These are phyloP conservation scores for Vaccinium myrtillus DNA, from an alignment of 148 eudicot genomes.

Conservation along the genomic window DNA sequence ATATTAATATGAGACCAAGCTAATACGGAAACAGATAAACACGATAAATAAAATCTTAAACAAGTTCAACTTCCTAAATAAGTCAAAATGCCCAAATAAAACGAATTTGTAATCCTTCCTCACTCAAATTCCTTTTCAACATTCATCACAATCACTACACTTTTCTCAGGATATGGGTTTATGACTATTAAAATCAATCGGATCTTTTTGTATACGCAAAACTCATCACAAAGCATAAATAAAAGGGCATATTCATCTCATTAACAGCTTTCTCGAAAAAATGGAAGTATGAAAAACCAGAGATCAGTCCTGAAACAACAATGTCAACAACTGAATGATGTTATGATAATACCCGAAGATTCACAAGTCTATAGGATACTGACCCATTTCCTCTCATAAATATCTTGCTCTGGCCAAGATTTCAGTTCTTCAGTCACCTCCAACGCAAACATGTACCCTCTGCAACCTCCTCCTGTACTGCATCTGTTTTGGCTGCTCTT, in stretches of 20 bases:
- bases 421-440: slow-evolving; percentile 28
- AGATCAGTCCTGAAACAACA: not conserved
- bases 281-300: not conserved
- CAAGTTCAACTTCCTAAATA: not conserved
- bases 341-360: not conserved
- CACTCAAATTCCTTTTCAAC: not conserved
- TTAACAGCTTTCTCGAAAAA: not conserved
- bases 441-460: slow-evolving; percentile 27
- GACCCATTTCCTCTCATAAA: slow-evolving; percentile 28
- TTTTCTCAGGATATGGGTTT: no score
- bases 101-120: not conserved
- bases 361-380: slow-evolving; percentile 4
- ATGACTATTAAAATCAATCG: no score
- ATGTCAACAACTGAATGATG: not conserved
- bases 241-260: not conserved
- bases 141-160: not conserved
- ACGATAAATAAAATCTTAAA: not conserved
- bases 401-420: slow-evolving; percentile 19
- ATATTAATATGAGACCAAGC: not conserved
- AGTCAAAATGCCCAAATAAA: not conserved
- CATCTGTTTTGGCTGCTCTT: slow-evolving; percentile 29
- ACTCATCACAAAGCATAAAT: not conserved
- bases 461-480: slow-evolving; percentile 20
- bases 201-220: not conserved
- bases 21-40: not conserved